Evolutionary conservation across 1,139 yeast species (phyloP).

Genomic region (Diutina sp.): DNA sequence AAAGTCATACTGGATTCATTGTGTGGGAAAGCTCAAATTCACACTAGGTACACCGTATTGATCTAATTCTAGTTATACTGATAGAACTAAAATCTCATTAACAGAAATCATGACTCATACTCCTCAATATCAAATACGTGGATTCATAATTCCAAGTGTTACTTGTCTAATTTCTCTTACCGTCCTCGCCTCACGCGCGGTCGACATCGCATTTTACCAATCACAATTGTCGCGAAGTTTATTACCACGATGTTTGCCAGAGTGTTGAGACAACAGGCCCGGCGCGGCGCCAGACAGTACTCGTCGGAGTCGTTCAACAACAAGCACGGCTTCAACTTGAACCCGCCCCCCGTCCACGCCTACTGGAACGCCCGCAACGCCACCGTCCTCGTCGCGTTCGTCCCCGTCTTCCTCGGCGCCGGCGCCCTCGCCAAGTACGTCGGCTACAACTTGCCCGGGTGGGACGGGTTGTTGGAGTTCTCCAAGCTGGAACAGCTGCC

Average conservation of each 20-base stretch:
- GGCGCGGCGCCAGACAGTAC: neutral
- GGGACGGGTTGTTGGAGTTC: constrained; percentile 19
- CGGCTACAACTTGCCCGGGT: constrained; percentile 18
- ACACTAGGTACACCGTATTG: too few relatives aligned
- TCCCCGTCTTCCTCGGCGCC: constrained; percentile 24
- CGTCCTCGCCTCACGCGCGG: neutral
- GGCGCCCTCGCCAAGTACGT: constrained; percentile 23
- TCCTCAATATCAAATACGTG: too few relatives aligned
- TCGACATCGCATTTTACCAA: neutral
- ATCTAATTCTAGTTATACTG: too few relatives aligned
- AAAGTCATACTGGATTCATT: too few relatives aligned
- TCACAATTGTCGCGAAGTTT: neutral
- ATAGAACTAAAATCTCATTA: too few relatives aligned
- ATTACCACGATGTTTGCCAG: neutral
- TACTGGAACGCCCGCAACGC: constrained; percentile 34
- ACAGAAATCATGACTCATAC: too few relatives aligned
- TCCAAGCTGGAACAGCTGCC: constrained; percentile 29
- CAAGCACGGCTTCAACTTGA: constrained; percentile 29
- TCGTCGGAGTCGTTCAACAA: constrained; percentile 21
- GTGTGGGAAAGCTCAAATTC: too few relatives aligned
- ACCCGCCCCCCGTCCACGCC: constrained; percentile 36
- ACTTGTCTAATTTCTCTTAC: too few relatives aligned
- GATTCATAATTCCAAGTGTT: too few relatives aligned
- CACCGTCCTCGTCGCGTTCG: constrained; percentile 23
- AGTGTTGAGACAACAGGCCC: neutral